phyloP scores from a whole-genome alignment of 371 early-diverging fungal genomes.

The Umbelopsis sp. region DNA sequence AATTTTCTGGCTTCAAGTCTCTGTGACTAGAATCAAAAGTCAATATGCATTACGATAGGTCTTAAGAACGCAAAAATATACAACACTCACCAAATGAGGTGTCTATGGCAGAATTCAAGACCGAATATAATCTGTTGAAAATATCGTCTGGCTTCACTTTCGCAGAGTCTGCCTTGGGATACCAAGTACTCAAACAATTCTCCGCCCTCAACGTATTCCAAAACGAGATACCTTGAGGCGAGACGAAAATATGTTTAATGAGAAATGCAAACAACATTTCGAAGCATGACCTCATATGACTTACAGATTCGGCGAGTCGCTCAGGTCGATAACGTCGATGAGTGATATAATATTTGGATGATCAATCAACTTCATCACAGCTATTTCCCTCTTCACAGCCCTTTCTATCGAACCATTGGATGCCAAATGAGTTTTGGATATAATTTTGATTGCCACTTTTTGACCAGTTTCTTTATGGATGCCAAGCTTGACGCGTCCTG shows the following conservation, averaged over 20 bases:
- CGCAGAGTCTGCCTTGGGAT: constrained; percentile 84
- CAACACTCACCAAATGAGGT: constrained; percentile 81
- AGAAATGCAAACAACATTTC: constrained; percentile 15
- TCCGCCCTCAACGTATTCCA: constrained; percentile 96
- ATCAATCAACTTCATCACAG: constrained; percentile 90
- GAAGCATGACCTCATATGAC: constrained; percentile 17
- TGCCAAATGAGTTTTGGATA: constrained; percentile 68
- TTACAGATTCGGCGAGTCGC: constrained; percentile 71
- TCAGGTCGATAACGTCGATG: constrained; percentile 85
- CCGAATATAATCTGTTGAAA: constrained; percentile 97
- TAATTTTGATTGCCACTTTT: constrained; percentile 91
- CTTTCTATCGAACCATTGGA: constrained; percentile 67
- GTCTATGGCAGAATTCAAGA: constrained; percentile 92
- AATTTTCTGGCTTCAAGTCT: constrained; percentile 96
- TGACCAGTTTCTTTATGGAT: constrained; percentile 74
- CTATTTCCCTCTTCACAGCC: constrained; percentile 92
- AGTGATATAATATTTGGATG: constrained; percentile 91
- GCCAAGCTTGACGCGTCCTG: constrained; percentile 82
- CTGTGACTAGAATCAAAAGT: constrained; percentile 74
- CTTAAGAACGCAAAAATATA: not conserved
- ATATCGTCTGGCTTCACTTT: constrained; percentile 86
- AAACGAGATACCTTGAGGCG: constrained; percentile 80
- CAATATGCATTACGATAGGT: not conserved
- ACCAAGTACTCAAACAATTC: constrained; percentile 96
- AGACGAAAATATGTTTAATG: constrained; percentile 10